These are phyloP conservation scores for Inosperma sp. DNA, from an alignment of 768 basidiomycete genomes.

Conservation along the genomic window DNA sequence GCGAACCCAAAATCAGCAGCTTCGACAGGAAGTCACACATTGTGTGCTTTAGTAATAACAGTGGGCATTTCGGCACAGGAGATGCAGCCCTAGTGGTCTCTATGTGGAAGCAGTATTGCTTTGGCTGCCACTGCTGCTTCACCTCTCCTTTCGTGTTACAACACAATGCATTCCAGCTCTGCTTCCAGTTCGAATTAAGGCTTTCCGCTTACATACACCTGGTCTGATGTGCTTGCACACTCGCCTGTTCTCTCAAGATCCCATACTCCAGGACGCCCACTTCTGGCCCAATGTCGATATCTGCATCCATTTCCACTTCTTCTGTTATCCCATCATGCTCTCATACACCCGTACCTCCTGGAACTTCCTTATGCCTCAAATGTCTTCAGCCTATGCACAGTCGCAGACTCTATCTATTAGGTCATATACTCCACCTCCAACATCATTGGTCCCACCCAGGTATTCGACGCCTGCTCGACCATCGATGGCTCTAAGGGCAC, in stretches of 20 bases:
- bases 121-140: slow-evolving; percentile 21
- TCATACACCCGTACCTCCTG: slow-evolving; percentile 42
- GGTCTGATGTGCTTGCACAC: slow-evolving; percentile 31
- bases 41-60: slow-evolving; percentile 45
- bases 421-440: slow-evolving; percentile 29
- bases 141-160: slow-evolving; percentile 49
- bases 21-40: slow-evolving; percentile 63
- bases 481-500: slow-evolving; percentile 15
- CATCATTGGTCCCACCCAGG: slow-evolving; percentile 17
- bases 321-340: slow-evolving; percentile 26
- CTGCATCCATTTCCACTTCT: slow-evolving; percentile 12
- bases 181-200: slow-evolving; percentile 49
- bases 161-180: slow-evolving; percentile 53
- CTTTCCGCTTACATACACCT: slow-evolving; percentile 40
- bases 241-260: slow-evolving; percentile 19
- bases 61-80: slow-evolving; percentile 32
- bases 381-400: slow-evolving; percentile 26
- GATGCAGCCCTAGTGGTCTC: slow-evolving; percentile 32
- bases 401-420: slow-evolving; percentile 29
- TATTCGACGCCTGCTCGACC: slow-evolving; percentile 27
- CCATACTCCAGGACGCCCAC: slow-evolving; percentile 24
- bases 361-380: slow-evolving; percentile 22
- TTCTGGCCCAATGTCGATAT: slow-evolving; percentile 19
- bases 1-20: slow-evolving; percentile 58
- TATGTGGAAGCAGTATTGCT: slow-evolving; percentile 18